Evolutionary conservation across 2,329 filamentous ascomycete species (phyloP).

Genomic region (Paraphaeosphaeria sporulosa): DNA sequence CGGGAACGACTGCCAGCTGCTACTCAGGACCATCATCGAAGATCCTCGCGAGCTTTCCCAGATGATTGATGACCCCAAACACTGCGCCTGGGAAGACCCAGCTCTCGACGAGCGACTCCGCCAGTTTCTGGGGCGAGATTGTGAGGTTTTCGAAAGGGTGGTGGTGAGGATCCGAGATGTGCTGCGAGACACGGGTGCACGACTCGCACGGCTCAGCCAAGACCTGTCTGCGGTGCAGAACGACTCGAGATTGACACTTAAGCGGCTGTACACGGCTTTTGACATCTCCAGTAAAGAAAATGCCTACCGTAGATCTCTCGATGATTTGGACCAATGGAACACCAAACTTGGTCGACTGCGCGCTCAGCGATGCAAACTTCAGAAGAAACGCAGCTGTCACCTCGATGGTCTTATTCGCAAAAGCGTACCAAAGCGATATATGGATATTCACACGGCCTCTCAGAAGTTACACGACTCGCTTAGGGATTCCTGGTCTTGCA

Average conservation of each 20-base stretch:
- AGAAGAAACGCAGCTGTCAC: slow-evolving; percentile 7
- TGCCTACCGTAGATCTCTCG: slow-evolving; percentile 10
- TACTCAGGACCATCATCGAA: slow-evolving; percentile 12
- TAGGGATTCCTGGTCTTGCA: slow-evolving; percentile 18
- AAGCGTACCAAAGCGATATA: slow-evolving; percentile 7
- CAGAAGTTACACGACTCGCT: slow-evolving; percentile 14
- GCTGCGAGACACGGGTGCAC: slow-evolving; percentile 9
- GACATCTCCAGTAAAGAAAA: slow-evolving; percentile 18
- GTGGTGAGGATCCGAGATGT: slow-evolving; percentile 19
- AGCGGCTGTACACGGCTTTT: slow-evolving; percentile 12
- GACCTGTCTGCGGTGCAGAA: background rate
- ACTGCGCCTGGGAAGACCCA: slow-evolving; percentile 9
- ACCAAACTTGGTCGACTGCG: slow-evolving; percentile 14
- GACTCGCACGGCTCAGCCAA: slow-evolving; percentile 4
- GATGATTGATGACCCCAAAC: slow-evolving; percentile 11
- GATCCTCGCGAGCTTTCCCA: slow-evolving; percentile 13
- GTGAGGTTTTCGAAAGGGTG: slow-evolving; percentile 13
- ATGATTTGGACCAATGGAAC: slow-evolving; percentile 17
- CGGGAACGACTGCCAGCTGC: slow-evolving; percentile 16
- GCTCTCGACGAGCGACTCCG: slow-evolving; percentile 11
- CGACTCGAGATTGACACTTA: background rate
- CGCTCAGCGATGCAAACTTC: slow-evolving; percentile 14
- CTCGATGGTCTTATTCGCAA: slow-evolving; percentile 8
- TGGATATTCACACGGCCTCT: slow-evolving; percentile 8
- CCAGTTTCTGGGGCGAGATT: slow-evolving; percentile 14